Conservation (phyloP, 257 asterid species). For the Forsythia viridissima region DNA sequence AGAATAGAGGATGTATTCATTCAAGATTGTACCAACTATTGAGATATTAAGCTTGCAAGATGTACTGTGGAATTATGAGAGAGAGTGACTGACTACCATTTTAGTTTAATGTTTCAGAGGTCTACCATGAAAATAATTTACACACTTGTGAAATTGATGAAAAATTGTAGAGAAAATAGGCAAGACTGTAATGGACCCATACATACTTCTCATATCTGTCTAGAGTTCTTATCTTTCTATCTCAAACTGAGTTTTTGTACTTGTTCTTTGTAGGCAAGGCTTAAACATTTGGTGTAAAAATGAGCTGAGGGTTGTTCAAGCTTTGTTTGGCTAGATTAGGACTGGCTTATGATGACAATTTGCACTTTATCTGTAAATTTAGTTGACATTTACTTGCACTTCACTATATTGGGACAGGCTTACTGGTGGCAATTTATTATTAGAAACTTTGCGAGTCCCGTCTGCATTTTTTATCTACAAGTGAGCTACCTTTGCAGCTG, state of each 20-base stretch:
- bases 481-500: neutral
- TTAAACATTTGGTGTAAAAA: neutral
- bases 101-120: neutral
- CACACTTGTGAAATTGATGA: neutral
- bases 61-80: neutral
- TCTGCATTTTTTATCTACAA: neutral
- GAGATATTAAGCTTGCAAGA: neutral
- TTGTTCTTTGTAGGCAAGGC: slow-evolving; percentile 8
- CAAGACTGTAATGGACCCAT: neutral
- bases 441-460: neutral
- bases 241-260: neutral
- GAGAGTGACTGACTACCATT: neutral
- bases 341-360: neutral
- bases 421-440: neutral
- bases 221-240: no score
- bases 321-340: neutral
- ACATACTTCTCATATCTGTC: neutral
- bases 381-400: neutral
- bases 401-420: neutral
- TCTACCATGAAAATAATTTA: neutral
- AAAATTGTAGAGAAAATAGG: neutral
- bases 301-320: neutral
- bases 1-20: neutral
- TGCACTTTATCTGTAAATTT: neutral
- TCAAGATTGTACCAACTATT: neutral